A percentile compares a stretch with the other conserved stretches of the same genome.
Evolutionary conservation across 495 filamentous ascomycete species (phyloP).

Genomic region (Eremomyces bilateralis): DNA sequence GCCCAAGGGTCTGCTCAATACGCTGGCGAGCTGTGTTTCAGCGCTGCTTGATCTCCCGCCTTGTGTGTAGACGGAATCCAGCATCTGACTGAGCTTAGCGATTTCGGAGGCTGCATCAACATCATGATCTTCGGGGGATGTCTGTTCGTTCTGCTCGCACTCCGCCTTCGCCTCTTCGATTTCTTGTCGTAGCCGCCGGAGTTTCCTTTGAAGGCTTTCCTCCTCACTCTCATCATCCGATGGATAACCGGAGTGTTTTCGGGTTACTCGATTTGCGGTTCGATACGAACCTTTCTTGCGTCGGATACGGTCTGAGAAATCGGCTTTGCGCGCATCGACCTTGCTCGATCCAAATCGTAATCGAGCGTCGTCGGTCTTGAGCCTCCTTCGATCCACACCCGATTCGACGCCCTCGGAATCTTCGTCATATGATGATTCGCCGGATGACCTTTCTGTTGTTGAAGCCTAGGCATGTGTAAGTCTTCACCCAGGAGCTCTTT

Average conservation of each 20-base stretch:
- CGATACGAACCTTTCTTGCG: slow-evolving; percentile 64
- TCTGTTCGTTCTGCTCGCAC: slow-evolving; percentile 7
- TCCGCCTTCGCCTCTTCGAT: slow-evolving; percentile 19
- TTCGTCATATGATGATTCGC: slow-evolving; percentile 33
- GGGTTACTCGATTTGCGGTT: slow-evolving; percentile 41
- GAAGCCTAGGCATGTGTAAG: slow-evolving; percentile 10
- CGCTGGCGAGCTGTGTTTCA: slow-evolving; percentile 3
- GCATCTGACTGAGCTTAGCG: slow-evolving; percentile 6
- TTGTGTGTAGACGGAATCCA: background rate
- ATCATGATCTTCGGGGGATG: slow-evolving; percentile 1
- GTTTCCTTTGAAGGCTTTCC: slow-evolving; percentile 48
- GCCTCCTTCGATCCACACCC: slow-evolving; percentile 49
- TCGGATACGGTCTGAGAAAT: slow-evolving; percentile 65
- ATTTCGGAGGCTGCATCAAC: slow-evolving; percentile 5
- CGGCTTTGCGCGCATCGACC: slow-evolving; percentile 50
- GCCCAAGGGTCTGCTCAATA: no score
- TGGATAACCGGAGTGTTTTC: slow-evolving; percentile 27
- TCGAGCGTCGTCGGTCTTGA: slow-evolving; percentile 60
- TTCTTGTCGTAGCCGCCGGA: slow-evolving; percentile 31
- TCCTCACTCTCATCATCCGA: slow-evolving; percentile 33
- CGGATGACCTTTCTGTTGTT: slow-evolving; percentile 38
- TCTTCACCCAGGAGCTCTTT: background rate
- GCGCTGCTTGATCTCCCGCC: background rate
- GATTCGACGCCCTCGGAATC: slow-evolving; percentile 24
- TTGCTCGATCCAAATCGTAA: slow-evolving; percentile 51